Conservation (phyloP, 352 stramenopile genomes). For the Lagenidium sp. region DNA sequence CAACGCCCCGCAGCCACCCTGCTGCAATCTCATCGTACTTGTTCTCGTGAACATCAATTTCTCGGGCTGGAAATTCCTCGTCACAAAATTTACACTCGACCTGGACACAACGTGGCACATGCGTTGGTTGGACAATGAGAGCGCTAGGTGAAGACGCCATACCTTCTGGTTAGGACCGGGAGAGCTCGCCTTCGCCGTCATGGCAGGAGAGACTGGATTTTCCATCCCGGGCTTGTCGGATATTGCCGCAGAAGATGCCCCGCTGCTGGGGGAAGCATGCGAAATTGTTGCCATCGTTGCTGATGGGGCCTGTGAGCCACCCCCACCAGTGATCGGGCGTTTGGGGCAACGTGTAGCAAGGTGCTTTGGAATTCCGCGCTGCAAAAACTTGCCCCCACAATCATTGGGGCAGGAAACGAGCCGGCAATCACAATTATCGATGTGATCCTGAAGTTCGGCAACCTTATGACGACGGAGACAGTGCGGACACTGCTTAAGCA, state of each 20-base stretch:
- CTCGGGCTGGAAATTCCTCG: slow-evolving; percentile 37
- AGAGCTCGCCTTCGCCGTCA: not conserved
- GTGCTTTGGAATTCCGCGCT: slow-evolving; percentile 68
- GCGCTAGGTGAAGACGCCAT: not conserved
- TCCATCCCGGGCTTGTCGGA: not conserved
- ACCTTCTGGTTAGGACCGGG: not conserved
- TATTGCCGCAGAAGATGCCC: not conserved
- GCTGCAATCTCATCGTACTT: slow-evolving; percentile 16
- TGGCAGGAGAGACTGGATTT: not conserved
- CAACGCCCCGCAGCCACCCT: not conserved
- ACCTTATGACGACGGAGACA: slow-evolving; percentile 75
- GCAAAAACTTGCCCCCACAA: slow-evolving; percentile 72
- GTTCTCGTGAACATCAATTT: slow-evolving; percentile 57
- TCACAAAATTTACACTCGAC: slow-evolving; percentile 77
- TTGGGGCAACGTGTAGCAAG: slow-evolving; percentile 56
- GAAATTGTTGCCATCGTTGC: not conserved
- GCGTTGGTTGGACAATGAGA: not conserved
- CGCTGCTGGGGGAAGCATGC: too few relatives aligned
- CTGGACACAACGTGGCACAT: slow-evolving; percentile 8
- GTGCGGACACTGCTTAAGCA: slow-evolving; percentile 78
- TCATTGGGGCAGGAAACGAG: slow-evolving; percentile 68
- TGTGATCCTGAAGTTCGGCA: slow-evolving; percentile 68
- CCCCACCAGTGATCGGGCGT: slow-evolving; percentile 1
- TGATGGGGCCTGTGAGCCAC: not conserved
- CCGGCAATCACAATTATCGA: slow-evolving; percentile 74